Evolutionary conservation across 2,329 filamentous ascomycete species (phyloP).

Genomic region (Ophiocordyceps camponoti-leonardi): DNA sequence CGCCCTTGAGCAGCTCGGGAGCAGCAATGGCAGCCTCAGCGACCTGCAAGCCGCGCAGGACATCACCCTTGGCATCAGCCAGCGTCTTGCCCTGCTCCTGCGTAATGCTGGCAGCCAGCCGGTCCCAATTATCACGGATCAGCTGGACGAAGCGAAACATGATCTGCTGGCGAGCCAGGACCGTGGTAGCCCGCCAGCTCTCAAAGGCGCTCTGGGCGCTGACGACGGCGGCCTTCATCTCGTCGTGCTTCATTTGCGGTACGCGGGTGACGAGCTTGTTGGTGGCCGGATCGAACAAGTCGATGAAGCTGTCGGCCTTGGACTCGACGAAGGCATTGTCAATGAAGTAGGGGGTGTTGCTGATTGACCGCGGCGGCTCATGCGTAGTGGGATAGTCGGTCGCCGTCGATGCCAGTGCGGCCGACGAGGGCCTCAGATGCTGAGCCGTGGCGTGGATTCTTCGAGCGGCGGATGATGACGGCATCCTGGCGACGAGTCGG

Average conservation of each 20-base stretch:
- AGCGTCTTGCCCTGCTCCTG: slow-evolving; percentile 83
- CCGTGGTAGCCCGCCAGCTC: slow-evolving; percentile 53
- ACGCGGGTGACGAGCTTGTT: slow-evolving; percentile 75
- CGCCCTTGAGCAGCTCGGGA: slow-evolving; percentile 66
- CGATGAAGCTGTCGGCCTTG: slow-evolving; percentile 54
- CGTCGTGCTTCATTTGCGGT: slow-evolving; percentile 62
- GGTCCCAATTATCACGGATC: slow-evolving; percentile 73
- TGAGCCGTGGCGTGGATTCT: slow-evolving; percentile 39
- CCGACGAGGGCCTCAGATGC: slow-evolving; percentile 33
- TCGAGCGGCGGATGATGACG: slow-evolving; percentile 24
- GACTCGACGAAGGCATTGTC: slow-evolving; percentile 64
- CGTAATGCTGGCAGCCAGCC: slow-evolving; percentile 69
- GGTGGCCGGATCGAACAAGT: slow-evolving; percentile 67
- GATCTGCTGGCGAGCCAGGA: slow-evolving; percentile 62
- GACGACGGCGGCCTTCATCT: slow-evolving; percentile 58
- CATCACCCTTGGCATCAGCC: slow-evolving; percentile 66
- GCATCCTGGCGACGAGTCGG: slow-evolving; percentile 14
- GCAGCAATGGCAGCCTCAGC: slow-evolving; percentile 70
- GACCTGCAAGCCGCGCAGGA: slow-evolving; percentile 67
- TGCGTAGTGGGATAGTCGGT: slow-evolving; percentile 53
- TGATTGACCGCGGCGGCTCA: slow-evolving; percentile 47
- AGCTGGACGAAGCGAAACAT: slow-evolving; percentile 75
- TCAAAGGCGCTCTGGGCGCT: slow-evolving; percentile 63
- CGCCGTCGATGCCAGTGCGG: slow-evolving; percentile 32
- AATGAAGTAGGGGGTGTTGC: slow-evolving; percentile 65